Base-by-base conservation (phyloP, 148 eudicot species). In the Fagopyrum tataricum region DNA sequence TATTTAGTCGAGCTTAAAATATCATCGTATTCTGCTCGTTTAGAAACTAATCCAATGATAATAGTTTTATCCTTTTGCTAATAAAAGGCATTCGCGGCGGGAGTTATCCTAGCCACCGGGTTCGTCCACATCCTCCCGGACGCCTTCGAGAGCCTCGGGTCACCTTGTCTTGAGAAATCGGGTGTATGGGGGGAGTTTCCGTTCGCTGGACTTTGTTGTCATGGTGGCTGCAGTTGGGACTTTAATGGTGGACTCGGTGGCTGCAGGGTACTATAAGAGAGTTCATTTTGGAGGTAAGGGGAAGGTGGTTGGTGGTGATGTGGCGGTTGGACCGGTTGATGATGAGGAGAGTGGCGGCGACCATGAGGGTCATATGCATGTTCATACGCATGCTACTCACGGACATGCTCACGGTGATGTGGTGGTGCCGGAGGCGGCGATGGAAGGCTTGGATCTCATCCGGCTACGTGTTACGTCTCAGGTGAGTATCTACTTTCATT, bases 41-140 rank as follows among this genome's bases (percentile, higher is more conserved):
- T 31, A 31, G 37, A 31, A 31, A 31, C 37, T 31, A 31, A 0
- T 31, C 37, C 37, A 31, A 31, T 31, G 37, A 31, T 31, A 1
- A 31, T 31, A 31, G 37, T 31, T 31, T 31, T 31, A 31, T 31
- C 37, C 37, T 31, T 31, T 31, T 31, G 1, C 0, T 31, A 31
- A 31, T 31, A 31, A 31, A 31, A 31, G 76, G 93, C 97, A 3
- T 92, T 92, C 44, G 97, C 97, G 0, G 97, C 97, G 0, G 97
- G 97, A 0, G 97, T 89, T 0, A 91, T 91, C 39, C 76, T 91
- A 0, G 86, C 91, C 0, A 92, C 97, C 0, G 97, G 93, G 4
- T 92, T 90, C 70, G 78, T 92, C 52, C 97, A 92, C 75, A 84
- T 92, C 20, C 82, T 92, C 1, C 97, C 97, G 0, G 97, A 92